These are phyloP conservation scores for Xylaria curta DNA, from an alignment of 495 filamentous ascomycete species.

Conservation along the genomic window DNA sequence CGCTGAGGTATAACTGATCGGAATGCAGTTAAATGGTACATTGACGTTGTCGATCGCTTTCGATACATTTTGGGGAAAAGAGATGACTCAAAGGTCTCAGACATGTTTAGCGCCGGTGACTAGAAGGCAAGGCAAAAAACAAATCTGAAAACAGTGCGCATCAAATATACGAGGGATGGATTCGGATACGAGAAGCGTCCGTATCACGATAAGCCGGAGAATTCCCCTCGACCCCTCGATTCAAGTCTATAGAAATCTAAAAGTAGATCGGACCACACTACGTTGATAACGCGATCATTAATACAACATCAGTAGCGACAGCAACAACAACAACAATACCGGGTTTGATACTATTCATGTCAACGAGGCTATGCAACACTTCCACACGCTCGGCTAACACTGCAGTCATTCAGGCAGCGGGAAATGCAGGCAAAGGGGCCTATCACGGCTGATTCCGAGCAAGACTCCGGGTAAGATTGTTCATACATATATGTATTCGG, in stretches of 20 bases:
- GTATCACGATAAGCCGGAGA: neutral
- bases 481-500: constrained; percentile 11
- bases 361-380: constrained; percentile 12
- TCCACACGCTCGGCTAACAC: constrained; percentile 10
- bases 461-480: constrained; percentile 5
- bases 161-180: neutral
- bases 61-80: neutral
- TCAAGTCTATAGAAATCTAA: neutral
- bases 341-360: neutral
- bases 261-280: neutral
- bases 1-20: neutral
- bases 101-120: neutral
- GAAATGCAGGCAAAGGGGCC: constrained; percentile 11
- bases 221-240: too few relatives aligned
- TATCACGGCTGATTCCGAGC: constrained; percentile 1
- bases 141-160: neutral
- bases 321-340: neutral
- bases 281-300: neutral
- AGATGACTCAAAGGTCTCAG: neutral
- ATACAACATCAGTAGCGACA: neutral
- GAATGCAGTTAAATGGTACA: neutral
- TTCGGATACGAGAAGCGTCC: neutral
- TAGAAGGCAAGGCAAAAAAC: neutral
- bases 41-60: neutral
- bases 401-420: constrained; percentile 8